Evolutionary conservation across 257 asterid species (phyloP).

Genomic region (Solanum gandarillasii): DNA sequence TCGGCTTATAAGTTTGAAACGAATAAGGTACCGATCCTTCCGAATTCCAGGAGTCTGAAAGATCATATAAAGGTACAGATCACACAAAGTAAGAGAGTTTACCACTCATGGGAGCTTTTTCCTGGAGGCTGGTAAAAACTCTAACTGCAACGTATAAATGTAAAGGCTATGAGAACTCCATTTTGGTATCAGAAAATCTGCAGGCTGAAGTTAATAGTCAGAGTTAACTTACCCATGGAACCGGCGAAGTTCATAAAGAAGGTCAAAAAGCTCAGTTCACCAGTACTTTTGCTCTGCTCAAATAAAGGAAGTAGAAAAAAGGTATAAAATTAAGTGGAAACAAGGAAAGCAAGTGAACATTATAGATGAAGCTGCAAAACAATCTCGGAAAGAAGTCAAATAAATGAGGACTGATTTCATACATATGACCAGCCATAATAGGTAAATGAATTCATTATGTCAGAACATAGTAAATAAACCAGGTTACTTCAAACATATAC

Average conservation of each 20-base stretch:
- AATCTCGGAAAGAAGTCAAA: neutral
- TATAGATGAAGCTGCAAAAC: neutral
- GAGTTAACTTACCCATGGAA: constrained; percentile 62
- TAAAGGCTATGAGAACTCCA: neutral
- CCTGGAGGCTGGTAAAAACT: constrained; percentile 93
- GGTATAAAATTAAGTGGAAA: neutral
- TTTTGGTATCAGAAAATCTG: neutral
- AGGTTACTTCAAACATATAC: neutral
- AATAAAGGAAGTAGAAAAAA: neutral
- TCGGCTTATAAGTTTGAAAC: neutral
- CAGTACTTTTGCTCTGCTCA: constrained; percentile 84
- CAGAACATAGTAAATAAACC: neutral
- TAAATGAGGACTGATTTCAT: neutral
- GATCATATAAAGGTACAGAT: neutral
- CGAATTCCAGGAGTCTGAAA: neutral
- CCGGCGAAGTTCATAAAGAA: constrained; percentile 83
- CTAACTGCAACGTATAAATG: constrained; percentile 50
- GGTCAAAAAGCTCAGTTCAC: constrained; percentile 91
- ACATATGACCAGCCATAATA: neutral
- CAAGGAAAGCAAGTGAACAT: constrained; percentile 2
- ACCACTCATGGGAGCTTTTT: constrained; percentile 90
- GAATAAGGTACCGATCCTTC: neutral
- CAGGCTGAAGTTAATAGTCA: neutral
- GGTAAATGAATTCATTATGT: neutral
- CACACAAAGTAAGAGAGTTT: constrained; percentile 9